phyloP scores from a whole-genome alignment of 2,329 filamentous ascomycete species.

The Cercospora zeae-maydis region DNA sequence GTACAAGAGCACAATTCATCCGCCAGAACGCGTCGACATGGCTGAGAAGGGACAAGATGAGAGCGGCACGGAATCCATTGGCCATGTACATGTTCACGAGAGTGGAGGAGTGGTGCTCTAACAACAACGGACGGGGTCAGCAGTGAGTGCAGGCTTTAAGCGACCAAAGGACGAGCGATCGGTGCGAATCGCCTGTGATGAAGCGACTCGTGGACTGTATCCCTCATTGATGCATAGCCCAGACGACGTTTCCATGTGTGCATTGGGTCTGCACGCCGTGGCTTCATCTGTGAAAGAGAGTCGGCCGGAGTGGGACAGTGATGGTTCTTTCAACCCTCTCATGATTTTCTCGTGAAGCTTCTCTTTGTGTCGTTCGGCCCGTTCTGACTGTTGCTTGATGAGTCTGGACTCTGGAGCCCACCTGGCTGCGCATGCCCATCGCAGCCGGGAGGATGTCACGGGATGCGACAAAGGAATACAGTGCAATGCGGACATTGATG shows the following conservation, averaged over 20 bases:
- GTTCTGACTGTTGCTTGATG: neutral
- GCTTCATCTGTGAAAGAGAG: neutral
- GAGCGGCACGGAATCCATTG: neutral
- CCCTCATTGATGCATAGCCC: constrained; percentile 13
- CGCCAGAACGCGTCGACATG: constrained; percentile 37
- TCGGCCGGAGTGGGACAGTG: neutral
- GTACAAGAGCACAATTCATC: constrained; percentile 36
- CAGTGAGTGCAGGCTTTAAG: too few species aligned
- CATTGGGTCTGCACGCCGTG: neutral
- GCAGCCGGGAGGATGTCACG: neutral
- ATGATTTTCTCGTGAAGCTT: neutral
- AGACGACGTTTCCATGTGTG: constrained; percentile 9
- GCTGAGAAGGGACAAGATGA: constrained; percentile 17
- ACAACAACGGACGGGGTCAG: too few species aligned
- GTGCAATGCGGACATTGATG: neutral
- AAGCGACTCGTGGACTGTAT: constrained; percentile 5
- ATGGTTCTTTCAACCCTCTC: neutral
- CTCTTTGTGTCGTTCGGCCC: neutral
- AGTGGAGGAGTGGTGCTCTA: too few species aligned
- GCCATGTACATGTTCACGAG: constrained; percentile 13
- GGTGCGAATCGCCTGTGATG: neutral
- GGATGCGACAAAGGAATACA: neutral
- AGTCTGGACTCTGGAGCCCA: neutral
- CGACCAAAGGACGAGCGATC: neutral
- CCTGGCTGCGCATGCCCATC: neutral